Conservation (phyloP, 1,284 basidiomycete species). For the Tylopilus sp. region DNA sequence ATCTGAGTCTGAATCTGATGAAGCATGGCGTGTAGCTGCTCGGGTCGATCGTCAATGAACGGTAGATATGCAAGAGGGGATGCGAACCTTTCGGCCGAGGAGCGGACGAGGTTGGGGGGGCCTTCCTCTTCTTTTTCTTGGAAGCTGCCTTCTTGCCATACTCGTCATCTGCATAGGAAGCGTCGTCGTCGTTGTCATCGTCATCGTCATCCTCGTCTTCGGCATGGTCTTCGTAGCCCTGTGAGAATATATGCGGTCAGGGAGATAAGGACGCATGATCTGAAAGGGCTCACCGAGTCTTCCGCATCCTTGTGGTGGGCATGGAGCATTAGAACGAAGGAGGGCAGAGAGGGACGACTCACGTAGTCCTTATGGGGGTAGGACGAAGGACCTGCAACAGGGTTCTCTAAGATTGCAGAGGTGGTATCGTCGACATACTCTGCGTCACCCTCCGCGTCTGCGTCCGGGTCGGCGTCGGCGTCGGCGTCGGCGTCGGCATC, state of each 20-base stretch:
- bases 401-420: conserved; percentile 32
- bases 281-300: conserved; percentile 57
- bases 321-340: conserved; percentile 10
- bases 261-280: conserved; percentile 20
- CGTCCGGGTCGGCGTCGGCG: conserved; percentile 37
- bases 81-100: conserved; percentile 58
- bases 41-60: conserved; percentile 38
- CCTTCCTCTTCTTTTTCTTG: conserved; percentile 64
- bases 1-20: conserved; percentile 83
- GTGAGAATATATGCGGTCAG: conserved; percentile 22
- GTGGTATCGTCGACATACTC: conserved; percentile 34
- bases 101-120: conserved; percentile 42
- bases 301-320: conserved; percentile 51
- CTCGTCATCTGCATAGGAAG: conserved; percentile 74
- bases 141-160: conserved; percentile 66
- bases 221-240: conserved; percentile 68
- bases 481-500: conserved; percentile 32
- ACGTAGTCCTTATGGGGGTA: conserved; percentile 30
- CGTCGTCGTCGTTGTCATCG: conserved; percentile 68
- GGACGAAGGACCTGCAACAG: conserved; percentile 35
- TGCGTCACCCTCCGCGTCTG: conserved; percentile 43
- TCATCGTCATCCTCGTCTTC: conserved; percentile 53
- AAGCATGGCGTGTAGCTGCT: conserved; percentile 45
- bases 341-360: conserved; percentile 6
- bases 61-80: conserved; percentile 14